Evolutionary conservation across 768 basidiomycete species (phyloP).

Genomic region (Lentinula sp.): DNA sequence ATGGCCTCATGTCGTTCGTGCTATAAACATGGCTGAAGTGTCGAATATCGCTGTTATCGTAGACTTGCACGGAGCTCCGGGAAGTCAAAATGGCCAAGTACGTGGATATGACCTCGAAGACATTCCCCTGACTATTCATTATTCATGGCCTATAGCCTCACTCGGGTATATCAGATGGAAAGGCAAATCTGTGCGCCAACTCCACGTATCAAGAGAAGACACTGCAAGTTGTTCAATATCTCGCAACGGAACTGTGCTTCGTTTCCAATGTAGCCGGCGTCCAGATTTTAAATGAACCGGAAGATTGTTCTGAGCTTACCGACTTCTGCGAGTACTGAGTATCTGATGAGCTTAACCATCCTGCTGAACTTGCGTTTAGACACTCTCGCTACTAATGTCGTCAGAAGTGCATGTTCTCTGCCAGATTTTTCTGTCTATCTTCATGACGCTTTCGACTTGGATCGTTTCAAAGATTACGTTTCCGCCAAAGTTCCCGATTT

Average conservation of each 20-base stretch:
- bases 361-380: neutral
- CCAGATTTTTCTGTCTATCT: constrained; percentile 53
- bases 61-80: constrained; percentile 72
- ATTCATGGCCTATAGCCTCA: constrained; percentile 28
- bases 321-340: constrained; percentile 38
- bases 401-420: constrained; percentile 13
- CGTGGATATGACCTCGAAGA: neutral
- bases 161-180: constrained; percentile 55
- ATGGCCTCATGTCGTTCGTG: constrained; percentile 58
- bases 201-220: constrained; percentile 44
- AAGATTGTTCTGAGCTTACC: constrained; percentile 38
- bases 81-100: constrained; percentile 66
- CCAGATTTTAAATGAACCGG: constrained; percentile 56
- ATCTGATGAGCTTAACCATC: constrained; percentile 39
- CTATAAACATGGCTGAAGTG: constrained; percentile 53
- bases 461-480: constrained; percentile 43
- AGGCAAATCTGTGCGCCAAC: constrained; percentile 41
- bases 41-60: constrained; percentile 44
- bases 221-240: constrained; percentile 38
- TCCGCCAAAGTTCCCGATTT: constrained; percentile 45
- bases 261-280: constrained; percentile 56
- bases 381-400: constrained; percentile 36
- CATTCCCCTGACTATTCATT: neutral
- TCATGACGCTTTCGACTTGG: constrained; percentile 61
- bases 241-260: constrained; percentile 33